These are phyloP conservation scores for Mortierella hygrophila DNA, from an alignment of 192 early-diverging fungal species.

Conservation along the genomic window DNA sequence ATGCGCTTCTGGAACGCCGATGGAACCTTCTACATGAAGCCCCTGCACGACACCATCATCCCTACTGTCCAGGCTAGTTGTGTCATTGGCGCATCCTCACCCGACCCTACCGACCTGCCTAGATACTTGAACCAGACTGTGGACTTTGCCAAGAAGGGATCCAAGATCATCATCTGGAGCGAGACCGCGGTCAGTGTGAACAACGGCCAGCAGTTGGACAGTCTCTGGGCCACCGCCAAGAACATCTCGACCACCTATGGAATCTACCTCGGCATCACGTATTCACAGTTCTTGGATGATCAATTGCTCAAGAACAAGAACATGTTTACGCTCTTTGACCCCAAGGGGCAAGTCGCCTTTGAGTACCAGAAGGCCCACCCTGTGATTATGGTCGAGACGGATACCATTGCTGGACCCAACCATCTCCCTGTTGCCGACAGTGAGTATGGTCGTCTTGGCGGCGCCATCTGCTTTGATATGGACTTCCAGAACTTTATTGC, in stretches of 20 bases:
- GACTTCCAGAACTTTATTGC: constrained; percentile 60
- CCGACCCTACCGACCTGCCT: constrained; percentile 3
- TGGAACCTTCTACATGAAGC: constrained; percentile 41
- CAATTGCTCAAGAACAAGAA: constrained; percentile 31
- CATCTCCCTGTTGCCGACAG: constrained; percentile 44
- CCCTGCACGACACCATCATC: constrained; percentile 17
- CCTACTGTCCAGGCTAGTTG: constrained; percentile 46
- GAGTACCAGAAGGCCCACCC: constrained; percentile 63
- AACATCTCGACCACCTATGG: constrained; percentile 43
- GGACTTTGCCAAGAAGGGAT: constrained; percentile 33
- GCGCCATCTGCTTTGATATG: constrained; percentile 62
- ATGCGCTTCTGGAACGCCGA: constrained; percentile 54
- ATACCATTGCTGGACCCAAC: constrained; percentile 46
- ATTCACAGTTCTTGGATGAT: constrained; percentile 23
- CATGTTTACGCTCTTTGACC: constrained; percentile 55
- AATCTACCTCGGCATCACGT: constrained; percentile 48
- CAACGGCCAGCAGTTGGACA: background rate
- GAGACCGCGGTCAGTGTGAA: constrained; percentile 12
- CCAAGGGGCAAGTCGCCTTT: constrained; percentile 38
- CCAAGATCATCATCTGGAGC: constrained; percentile 55
- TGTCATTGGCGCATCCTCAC: constrained; percentile 24
- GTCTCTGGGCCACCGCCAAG: constrained; percentile 10
- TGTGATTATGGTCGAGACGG: constrained; percentile 56
- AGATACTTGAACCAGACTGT: constrained; percentile 36
- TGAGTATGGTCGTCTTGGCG: constrained; percentile 54